Evolutionary conservation across 2,329 filamentous ascomycete species (phyloP).

Genomic region (Penicillium crustosum): DNA sequence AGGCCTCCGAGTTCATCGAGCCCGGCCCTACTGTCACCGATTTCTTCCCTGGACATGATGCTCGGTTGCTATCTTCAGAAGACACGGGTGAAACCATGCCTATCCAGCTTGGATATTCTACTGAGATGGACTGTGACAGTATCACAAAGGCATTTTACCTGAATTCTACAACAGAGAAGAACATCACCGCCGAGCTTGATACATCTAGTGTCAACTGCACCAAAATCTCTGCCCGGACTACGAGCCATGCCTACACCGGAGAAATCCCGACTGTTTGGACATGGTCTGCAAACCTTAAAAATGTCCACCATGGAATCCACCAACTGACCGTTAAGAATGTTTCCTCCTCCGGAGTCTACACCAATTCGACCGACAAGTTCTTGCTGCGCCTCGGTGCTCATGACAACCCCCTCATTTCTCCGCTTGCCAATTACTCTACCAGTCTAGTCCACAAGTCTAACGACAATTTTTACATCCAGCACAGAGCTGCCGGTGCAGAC

Average conservation of each 20-base stretch:
- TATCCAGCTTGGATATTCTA: constrained; percentile 55
- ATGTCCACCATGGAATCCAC: constrained; percentile 63
- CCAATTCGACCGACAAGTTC: constrained; percentile 58
- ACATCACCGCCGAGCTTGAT: constrained; percentile 48
- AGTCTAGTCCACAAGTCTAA: constrained; percentile 51
- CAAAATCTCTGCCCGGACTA: constrained; percentile 33
- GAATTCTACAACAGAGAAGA: constrained; percentile 54
- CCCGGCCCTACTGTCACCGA: constrained; percentile 60
- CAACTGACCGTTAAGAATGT: constrained; percentile 51
- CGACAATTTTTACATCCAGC: constrained; percentile 51
- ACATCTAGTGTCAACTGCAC: constrained; percentile 48
- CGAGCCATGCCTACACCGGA: constrained; percentile 45
- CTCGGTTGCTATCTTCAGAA: constrained; percentile 54
- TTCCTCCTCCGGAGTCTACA: constrained; percentile 33
- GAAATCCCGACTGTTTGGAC: constrained; percentile 56
- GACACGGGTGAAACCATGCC: constrained; percentile 50
- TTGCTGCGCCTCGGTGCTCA: constrained; percentile 60
- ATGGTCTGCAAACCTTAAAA: constrained; percentile 54
- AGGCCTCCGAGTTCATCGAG: constrained; percentile 49
- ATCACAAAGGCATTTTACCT: constrained; percentile 53
- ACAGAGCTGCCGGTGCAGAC: constrained; percentile 60
- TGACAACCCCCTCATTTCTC: constrained; percentile 62
- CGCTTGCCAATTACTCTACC: constrained; percentile 59
- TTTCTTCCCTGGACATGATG: constrained; percentile 62
- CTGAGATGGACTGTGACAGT: constrained; percentile 59